Evolutionary conservation across 148 eudicot species (phyloP).

Genomic region (Cornus florida): DNA sequence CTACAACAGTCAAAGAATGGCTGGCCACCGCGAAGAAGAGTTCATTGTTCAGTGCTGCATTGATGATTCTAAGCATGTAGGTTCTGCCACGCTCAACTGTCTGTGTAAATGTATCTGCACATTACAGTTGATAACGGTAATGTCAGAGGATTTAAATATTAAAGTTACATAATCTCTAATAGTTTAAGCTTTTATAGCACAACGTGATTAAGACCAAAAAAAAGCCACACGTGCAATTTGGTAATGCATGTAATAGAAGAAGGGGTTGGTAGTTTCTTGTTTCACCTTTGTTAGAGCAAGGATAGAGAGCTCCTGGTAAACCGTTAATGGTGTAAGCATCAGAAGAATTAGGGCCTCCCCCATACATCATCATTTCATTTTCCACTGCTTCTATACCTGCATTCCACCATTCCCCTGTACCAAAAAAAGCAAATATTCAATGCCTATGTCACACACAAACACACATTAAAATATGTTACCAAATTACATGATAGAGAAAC

Average conservation of each 20-base stretch:
- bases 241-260: not conserved
- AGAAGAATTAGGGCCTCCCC: conserved; percentile 36
- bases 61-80: conserved; percentile 36
- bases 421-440: not conserved
- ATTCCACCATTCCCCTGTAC: conserved; percentile 42
- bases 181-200: too few relatives aligned
- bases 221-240: too few relatives aligned
- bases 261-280: too few relatives aligned
- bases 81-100: conserved; percentile 29
- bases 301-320: conserved; percentile 35
- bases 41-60: conserved; percentile 36
- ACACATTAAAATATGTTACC: too few relatives aligned
- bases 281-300: conserved; percentile 34
- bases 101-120: conserved; percentile 32
- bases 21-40: conserved; percentile 35
- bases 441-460: not conserved
- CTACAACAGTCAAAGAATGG: conserved; percentile 36
- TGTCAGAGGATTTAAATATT: too few relatives aligned
- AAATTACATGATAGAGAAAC: too few relatives aligned
- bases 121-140: not conserved
- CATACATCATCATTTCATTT: conserved; percentile 27
- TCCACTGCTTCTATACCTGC: conserved; percentile 21
- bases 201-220: too few relatives aligned
- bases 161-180: too few relatives aligned
- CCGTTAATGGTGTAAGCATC: conserved; percentile 45